Conservation (phyloP, 768 basidiomycete species). For the Exidia glandulosa region DNA sequence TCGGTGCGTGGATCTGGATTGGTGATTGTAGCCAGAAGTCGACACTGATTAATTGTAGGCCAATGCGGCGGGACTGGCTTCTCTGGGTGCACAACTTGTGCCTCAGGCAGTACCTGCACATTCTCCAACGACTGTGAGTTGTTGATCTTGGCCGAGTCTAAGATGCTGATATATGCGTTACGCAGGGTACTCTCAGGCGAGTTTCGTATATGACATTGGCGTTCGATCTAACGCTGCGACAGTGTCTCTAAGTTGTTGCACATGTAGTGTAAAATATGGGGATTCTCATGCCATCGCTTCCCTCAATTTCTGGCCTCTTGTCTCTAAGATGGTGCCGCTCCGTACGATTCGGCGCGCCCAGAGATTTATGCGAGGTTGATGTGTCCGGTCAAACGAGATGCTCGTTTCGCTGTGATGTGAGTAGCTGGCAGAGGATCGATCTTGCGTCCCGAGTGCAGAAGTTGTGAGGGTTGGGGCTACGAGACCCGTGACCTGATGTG, state of each 20-base stretch:
- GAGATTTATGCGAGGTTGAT: too few species aligned
- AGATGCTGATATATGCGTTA: not conserved
- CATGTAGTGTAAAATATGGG: not conserved
- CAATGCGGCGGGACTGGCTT: not conserved
- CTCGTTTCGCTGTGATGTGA: too few species aligned
- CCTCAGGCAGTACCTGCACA: not conserved
- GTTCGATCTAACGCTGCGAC: not conserved
- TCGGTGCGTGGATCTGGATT: not conserved
- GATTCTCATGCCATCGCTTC: too few species aligned
- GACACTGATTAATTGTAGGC: not conserved
- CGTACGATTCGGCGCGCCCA: too few species aligned
- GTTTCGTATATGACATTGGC: not conserved
- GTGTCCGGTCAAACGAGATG: too few species aligned
- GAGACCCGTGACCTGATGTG: too few species aligned
- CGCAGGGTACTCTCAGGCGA: not conserved
- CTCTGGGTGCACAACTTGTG: not conserved
- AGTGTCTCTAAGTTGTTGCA: not conserved
- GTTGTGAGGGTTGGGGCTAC: too few species aligned
- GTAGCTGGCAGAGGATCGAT: too few species aligned
- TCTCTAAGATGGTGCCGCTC: too few species aligned
- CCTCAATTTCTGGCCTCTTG: too few species aligned
- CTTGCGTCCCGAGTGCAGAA: too few species aligned
- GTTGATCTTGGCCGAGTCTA: not conserved
- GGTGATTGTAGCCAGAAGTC: not conserved
- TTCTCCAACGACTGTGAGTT: not conserved